phyloP scores from a whole-genome alignment of 768 basidiomycete genomes.

The Chiua virens region DNA sequence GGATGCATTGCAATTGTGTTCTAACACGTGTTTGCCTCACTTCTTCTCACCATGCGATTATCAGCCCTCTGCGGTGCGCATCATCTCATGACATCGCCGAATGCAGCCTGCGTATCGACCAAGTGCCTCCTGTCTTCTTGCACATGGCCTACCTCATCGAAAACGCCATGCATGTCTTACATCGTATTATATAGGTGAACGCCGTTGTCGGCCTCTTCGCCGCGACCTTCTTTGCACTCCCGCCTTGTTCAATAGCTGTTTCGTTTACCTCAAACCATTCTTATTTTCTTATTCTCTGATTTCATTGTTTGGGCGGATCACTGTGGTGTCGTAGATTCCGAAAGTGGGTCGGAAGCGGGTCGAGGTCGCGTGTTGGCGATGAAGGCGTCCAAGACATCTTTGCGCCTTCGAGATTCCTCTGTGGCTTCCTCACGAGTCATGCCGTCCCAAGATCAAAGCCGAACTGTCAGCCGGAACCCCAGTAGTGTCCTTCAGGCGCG shows the following conservation, averaged over 20 bases:
- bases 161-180: conserved; percentile 32
- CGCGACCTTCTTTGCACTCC: conserved; percentile 21
- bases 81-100: conserved; percentile 24
- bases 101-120: conserved; percentile 19
- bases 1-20: conserved; percentile 2
- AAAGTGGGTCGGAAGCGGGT: conserved; percentile 17
- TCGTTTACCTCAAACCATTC: conserved; percentile 7
- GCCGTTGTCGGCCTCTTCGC: conserved; percentile 19
- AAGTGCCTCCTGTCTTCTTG: conserved; percentile 24
- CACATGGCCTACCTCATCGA: conserved; percentile 36
- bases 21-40: conserved; percentile 35
- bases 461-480: conserved; percentile 25
- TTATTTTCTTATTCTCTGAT: conserved; percentile 7
- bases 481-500: conserved; percentile 24
- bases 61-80: conserved; percentile 31
- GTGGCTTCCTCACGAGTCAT: conserved; percentile 24
- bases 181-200: conserved; percentile 32
- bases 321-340: conserved; percentile 10
- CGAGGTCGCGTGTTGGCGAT: conserved; percentile 19
- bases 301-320: conserved; percentile 29
- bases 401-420: conserved; percentile 26
- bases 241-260: conserved; percentile 10
- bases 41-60: conserved; percentile 33
- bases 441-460: conserved; percentile 17
- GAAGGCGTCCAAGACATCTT: conserved; percentile 24